A percentile compares a stretch with the other conserved stretches of the same genome.
Conservation (phyloP, 2,329 filamentous ascomycete genomes). For the Phoma sp. region DNA sequence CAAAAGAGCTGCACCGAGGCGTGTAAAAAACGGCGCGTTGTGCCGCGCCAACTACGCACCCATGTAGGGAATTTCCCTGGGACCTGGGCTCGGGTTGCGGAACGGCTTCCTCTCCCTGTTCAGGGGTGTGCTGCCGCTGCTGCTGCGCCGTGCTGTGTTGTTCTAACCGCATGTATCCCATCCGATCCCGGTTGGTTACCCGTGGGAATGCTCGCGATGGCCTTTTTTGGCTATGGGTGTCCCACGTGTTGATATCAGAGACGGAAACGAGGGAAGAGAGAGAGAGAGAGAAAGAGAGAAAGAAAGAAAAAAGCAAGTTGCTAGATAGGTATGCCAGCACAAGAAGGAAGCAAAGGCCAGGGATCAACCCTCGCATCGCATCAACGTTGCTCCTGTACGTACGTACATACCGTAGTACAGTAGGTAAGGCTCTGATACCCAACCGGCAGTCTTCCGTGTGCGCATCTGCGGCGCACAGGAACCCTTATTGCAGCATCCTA, state of each 20-base stretch:
- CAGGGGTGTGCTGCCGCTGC: too few species aligned
- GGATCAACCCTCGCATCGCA: neutral
- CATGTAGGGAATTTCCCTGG: neutral
- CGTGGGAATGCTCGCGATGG: too few species aligned
- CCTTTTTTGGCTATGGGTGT: too few species aligned
- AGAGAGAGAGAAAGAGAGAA: too few species aligned
- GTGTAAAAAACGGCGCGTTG: neutral
- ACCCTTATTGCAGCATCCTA: constrained; percentile 8
- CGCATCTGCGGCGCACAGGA: constrained; percentile 26
- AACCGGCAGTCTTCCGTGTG: constrained; percentile 42
- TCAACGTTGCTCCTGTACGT: constrained; percentile 35
- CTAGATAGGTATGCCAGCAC: neutral
- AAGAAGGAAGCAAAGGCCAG: neutral
- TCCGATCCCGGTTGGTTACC: too few species aligned
- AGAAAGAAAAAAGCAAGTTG: too few species aligned
- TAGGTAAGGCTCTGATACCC: constrained; percentile 13
- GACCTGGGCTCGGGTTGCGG: constrained; percentile 4
- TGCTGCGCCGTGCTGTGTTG: neutral
- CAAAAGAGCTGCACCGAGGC: constrained; percentile 1
- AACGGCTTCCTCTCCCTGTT: constrained; percentile 3
- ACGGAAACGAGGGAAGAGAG: too few species aligned
- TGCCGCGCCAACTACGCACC: neutral
- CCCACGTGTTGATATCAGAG: too few species aligned
- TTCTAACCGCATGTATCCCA: too few species aligned
- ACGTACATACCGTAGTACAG: neutral